Evolutionary conservation across 106 monocot genomes (phyloP).

Genomic region (Allium fistulosum): DNA sequence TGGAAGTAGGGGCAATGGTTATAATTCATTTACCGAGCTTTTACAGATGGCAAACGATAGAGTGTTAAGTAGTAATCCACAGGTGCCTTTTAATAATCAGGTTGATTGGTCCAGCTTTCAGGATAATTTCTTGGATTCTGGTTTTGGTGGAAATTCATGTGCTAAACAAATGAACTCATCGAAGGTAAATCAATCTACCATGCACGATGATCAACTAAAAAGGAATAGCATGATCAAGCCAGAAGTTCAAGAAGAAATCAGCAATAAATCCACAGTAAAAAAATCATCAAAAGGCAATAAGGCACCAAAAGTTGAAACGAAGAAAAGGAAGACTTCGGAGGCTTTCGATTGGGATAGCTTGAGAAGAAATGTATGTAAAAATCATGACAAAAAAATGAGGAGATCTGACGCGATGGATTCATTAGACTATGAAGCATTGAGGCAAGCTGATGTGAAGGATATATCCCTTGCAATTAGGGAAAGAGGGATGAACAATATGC

Average conservation of each 20-base stretch:
- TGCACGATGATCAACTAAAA: too few species aligned
- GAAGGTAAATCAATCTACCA: too few species aligned
- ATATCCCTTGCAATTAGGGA: conserved; percentile 65
- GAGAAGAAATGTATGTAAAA: conserved; percentile 25
- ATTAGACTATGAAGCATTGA: conserved; percentile 71
- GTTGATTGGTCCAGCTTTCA: background rate
- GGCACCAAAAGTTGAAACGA: conserved; percentile 17
- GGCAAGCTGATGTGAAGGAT: conserved; percentile 49
- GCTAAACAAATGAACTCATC: too few species aligned
- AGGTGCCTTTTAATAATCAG: background rate
- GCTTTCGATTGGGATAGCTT: conserved; percentile 70
- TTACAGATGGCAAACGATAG: conserved; percentile 36
- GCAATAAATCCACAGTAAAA: too few species aligned
- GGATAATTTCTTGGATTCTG: background rate
- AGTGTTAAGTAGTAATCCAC: conserved; percentile 7
- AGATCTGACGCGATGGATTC: conserved; percentile 46
- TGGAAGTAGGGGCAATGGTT: conserved; percentile 12
- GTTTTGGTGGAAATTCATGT: too few species aligned
- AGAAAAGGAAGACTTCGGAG: conserved; percentile 23
- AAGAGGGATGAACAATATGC: conserved; percentile 86
- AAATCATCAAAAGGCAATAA: background rate
- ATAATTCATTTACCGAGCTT: conserved; percentile 57
- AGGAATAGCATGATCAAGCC: too few species aligned
- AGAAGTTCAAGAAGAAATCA: too few species aligned
- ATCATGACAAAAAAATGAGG: conserved; percentile 34